A percentile compares a stretch with the other conserved stretches of the same genome.
These are phyloP conservation scores for Emmonsiellopsis sp. DNA, from an alignment of 2,329 filamentous ascomycete species.

Conservation along the genomic window DNA sequence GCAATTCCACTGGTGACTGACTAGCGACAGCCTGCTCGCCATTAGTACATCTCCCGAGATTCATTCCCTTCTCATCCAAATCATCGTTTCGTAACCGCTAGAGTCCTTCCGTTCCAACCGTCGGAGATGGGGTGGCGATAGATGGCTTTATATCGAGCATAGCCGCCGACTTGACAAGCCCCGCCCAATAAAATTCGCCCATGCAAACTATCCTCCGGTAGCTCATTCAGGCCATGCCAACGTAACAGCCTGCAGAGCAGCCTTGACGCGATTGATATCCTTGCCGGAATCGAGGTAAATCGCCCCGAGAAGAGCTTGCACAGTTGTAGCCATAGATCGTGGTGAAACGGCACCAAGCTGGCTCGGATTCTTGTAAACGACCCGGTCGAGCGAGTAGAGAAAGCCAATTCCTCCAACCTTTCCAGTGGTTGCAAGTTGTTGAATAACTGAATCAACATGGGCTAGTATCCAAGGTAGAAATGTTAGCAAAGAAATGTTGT, in stretches of 20 bases:
- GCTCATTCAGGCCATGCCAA: conserved; percentile 8
- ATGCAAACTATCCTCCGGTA: too few species aligned
- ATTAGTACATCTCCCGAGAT: too few species aligned
- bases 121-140: too few species aligned
- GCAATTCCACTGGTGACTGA: too few species aligned
- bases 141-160: too few species aligned
- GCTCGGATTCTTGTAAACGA: conserved; percentile 11
- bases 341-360: conserved; percentile 12
- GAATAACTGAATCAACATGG: neutral
- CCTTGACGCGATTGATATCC: conserved; percentile 3
- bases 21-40: too few species aligned
- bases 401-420: conserved; percentile 11
- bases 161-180: too few species aligned
- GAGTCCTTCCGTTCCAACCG: too few species aligned
- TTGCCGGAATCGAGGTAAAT: conserved; percentile 20
- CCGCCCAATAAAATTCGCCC: too few species aligned
- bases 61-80: too few species aligned
- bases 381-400: conserved; percentile 4
- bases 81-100: too few species aligned
- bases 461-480: neutral
- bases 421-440: conserved; percentile 4
- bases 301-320: conserved; percentile 28
- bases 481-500: too few species aligned
- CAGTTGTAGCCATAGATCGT: conserved; percentile 19
- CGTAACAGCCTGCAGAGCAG: conserved; percentile 6